Percentiles rank a stretch among this genome's conserved stretches.
Evolutionary conservation across 441 rosid species (phyloP).

Genomic region (Daphne laureola): DNA sequence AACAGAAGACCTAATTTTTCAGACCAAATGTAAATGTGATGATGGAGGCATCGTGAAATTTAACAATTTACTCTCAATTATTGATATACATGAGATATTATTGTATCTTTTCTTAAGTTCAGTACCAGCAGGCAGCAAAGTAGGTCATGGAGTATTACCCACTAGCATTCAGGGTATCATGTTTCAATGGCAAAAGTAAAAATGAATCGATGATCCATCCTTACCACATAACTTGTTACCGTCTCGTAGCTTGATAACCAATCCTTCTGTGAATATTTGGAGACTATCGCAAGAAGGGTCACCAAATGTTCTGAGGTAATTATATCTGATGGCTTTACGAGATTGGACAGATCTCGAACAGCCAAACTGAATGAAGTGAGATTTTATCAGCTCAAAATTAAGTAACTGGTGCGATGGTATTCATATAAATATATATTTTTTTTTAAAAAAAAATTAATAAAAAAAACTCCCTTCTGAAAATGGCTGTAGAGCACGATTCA

Average conservation of each 20-base stretch:
- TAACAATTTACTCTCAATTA: too few species aligned
- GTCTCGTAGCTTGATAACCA: constrained; percentile 94
- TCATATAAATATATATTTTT: too few species aligned
- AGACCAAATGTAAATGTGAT: too few species aligned
- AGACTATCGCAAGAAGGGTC: constrained; percentile 82
- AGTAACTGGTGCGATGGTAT: not conserved
- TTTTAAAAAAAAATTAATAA: too few species aligned
- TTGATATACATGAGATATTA: not conserved
- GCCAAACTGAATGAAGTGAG: constrained; percentile 70
- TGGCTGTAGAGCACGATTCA: not conserved
- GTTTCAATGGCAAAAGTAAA: not conserved
- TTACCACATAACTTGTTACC: constrained; percentile 89
- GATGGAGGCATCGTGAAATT: too few species aligned
- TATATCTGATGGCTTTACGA: constrained; percentile 91
- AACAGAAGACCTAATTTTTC: too few species aligned
- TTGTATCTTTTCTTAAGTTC: constrained; percentile 3
- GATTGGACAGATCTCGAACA: constrained; percentile 91
- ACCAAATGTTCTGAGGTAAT: constrained; percentile 71
- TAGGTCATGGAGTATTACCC: not conserved
- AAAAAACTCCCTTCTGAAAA: too few species aligned
- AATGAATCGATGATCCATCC: constrained; percentile 13
- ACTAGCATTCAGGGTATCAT: too few species aligned
- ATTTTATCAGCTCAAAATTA: constrained; percentile 13
- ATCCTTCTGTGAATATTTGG: constrained; percentile 96
- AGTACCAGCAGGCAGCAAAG: constrained; percentile 8